Evolutionary conservation across 2,329 filamentous ascomycete species (phyloP), one percentile per base, ranked within the genome.

Genomic region (Cladosporium sp.): DNA sequence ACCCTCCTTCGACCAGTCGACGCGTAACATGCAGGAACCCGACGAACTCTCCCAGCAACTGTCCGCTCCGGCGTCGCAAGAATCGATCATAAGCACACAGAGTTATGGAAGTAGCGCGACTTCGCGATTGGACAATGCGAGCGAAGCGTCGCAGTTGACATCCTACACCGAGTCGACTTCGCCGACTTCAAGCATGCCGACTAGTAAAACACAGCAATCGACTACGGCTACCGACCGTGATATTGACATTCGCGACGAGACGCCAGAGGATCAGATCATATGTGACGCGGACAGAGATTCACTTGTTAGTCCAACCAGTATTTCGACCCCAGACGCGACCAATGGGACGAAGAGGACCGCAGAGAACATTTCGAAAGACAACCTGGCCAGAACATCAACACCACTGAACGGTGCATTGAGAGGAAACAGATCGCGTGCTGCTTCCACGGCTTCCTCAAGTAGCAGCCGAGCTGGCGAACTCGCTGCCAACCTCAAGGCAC

Each of bases 401-500:
- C 57, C 57, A 18, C 52, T 52, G 48, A 68, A 66, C 48, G 55
- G 52, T 53, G 72, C 59, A 53, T 59, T 54, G 52, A 51, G 53
- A 47, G 38, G 62, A 60, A 48, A 78, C 78, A 86, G 88, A 66
- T 85, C 84, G 22, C 79, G 87, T 61, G 89, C 83, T 55, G 82
- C 82, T 40, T 92, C 88, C 65, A 33, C 45, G n/a, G 77, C 82
- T 50, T 87, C 52, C 9, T 82, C 82, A 7, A 77, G 79, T 41
- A 78, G 80, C 42, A 87, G 80, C 61, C 84, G 83, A 58, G 87
- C 92, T 59, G 85, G 86, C 67, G 88, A 94, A 77, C 86, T 93
- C 76, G 89, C 88, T 35, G 80, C 84, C 49, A 86, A 92, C 63
- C 78, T 97, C 46, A 86, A 85, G 64, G 84, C 89, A 43, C 86